Base-by-base conservation (phyloP, 1,284 basidiomycete genomes). In the Xanthoconium separans region DNA sequence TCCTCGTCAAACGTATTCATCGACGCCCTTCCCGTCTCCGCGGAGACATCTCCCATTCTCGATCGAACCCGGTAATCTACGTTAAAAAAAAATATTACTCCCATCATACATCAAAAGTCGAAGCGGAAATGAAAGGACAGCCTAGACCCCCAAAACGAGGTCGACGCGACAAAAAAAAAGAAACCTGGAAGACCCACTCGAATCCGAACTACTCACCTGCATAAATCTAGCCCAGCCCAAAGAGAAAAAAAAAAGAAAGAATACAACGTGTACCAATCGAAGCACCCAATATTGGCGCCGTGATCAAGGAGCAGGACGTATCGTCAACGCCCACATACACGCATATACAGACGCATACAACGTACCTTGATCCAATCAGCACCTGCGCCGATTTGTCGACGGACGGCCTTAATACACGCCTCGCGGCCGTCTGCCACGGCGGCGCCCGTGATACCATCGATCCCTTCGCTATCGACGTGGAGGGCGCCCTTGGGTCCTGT, bases 301-400 rank as follows among this genome's bases (percentile, higher is more conserved):
- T 41, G 49, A 3, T 22, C 20, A 13, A 34, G 33, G 24, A 46
- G 12, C n/a, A 8, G 34, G 3, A 37, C 36, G 3, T 9, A 10
- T 29, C 20, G 52, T 41, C 31, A 60, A 53, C 12, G 34, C 16
- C 2, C 2, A 22, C 40, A 50, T 22, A 59, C 40, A 55, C 2
- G 12, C n/a, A n/a, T 48, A 58, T 7, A 63, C 45, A 44, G 20
- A 20, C 13, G 22, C 18, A 55, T 37, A 42, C 44, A 41, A n/a
- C 20, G 11, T 45, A 79, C 77, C 79, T 84, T 82, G 58, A 84
- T 79, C 79, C 81, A 83, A 68, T 87, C 85, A 6, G 83, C 82
- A 6, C 85, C 84, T n/a, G 83, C 80, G 22, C 84, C 84, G 53
- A 87, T 77, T 61, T 86, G 85, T 55, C 76, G 76, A 42, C 85